phyloP scores from a whole-genome alignment of 306 rosid species.

The Leucaena leucocephala region DNA sequence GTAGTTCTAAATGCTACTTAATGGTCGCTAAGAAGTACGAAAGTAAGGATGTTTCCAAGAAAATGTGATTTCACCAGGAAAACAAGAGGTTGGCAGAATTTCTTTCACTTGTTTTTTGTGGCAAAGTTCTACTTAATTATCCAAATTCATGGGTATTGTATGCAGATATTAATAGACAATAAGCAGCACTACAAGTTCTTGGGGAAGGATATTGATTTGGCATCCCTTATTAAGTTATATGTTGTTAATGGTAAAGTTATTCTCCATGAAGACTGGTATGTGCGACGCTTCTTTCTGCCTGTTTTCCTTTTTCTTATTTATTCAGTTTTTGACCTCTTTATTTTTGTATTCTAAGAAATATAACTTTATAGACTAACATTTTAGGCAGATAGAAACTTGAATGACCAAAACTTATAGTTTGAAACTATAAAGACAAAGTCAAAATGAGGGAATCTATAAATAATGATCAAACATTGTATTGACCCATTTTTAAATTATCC shows the following conservation, averaged over 20 bases:
- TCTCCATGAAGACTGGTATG: constrained; percentile 85
- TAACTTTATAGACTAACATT: too few species aligned
- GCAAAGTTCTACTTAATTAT: too few species aligned
- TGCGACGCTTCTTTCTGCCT: constrained; percentile 4
- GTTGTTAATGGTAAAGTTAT: constrained; percentile 70
- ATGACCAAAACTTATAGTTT: too few species aligned
- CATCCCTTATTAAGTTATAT: constrained; percentile 72
- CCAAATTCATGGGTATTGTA: constrained; percentile 29
- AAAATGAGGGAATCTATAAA: too few species aligned
- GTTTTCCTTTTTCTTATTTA: background rate
- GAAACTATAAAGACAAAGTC: too few species aligned
- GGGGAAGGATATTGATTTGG: constrained; percentile 73
- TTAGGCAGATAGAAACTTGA: too few species aligned
- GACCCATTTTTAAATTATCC: too few species aligned
- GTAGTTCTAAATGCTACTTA: too few species aligned
- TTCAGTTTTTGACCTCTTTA: background rate
- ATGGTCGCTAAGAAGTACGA: too few species aligned
- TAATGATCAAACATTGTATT: too few species aligned
- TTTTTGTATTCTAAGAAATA: background rate
- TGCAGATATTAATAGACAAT: constrained; percentile 67
- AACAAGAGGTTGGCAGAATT: constrained; percentile 66
- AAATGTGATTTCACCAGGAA: constrained; percentile 64
- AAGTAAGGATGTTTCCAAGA: too few species aligned
- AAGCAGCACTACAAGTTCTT: constrained; percentile 71
- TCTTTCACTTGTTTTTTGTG: too few species aligned